phyloP scores from a whole-genome alignment of 73 alveolate species.

The Stentor coeruleus region DNA sequence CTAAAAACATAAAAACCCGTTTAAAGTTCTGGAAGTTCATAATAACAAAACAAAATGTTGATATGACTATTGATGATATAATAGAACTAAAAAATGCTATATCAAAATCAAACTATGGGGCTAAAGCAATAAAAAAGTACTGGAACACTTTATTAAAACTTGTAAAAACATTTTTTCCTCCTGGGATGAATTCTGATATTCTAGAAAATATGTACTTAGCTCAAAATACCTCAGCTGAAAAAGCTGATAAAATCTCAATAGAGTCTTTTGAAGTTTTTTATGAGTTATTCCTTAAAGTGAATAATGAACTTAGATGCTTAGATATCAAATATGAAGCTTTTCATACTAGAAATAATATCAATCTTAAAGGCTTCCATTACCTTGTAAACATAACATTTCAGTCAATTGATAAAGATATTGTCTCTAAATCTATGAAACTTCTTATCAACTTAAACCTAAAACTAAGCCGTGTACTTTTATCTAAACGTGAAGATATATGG shows the following conservation, averaged over 20 bases:
- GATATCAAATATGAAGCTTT: not conserved
- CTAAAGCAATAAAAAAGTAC: not conserved
- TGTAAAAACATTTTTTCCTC: not conserved
- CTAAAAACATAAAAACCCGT: not conserved
- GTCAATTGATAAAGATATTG: not conserved
- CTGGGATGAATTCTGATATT: not conserved
- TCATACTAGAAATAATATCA: not conserved
- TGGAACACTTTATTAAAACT: not conserved
- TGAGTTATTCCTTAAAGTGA: not conserved
- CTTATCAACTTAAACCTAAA: not conserved
- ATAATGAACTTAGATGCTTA: not conserved
- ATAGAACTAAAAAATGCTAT: not conserved
- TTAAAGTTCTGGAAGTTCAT: not conserved
- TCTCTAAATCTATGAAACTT: not conserved
- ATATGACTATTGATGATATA: not conserved
- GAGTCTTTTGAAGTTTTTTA: not conserved
- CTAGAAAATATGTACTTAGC: not conserved
- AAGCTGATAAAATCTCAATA: no score
- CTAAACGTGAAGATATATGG: conserved; percentile 14
- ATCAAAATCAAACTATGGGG: not conserved
- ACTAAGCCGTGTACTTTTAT: not conserved
- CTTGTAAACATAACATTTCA: not conserved
- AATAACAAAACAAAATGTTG: not conserved
- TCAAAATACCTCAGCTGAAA: no score
- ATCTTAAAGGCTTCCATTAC: not conserved